Base-by-base conservation (phyloP, 345 rosid species). In the Syzygium oleosum region DNA sequence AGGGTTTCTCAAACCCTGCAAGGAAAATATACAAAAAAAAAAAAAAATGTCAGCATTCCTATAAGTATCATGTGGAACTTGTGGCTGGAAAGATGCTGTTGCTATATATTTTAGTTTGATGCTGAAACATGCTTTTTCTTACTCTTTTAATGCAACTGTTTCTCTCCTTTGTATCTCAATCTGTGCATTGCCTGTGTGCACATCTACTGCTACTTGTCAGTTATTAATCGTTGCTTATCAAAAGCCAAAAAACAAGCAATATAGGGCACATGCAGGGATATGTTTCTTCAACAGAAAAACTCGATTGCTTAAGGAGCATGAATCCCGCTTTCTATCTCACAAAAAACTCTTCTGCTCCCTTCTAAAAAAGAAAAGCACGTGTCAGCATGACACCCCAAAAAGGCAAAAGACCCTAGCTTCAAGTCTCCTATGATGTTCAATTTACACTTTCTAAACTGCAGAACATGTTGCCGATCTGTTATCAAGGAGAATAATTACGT, bases 1-100 rank as follows among this genome's bases (percentile, higher is more conserved):
- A 96, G 12, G 98, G 98, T 90, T 96, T 96, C 89, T 96, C 97
- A 89, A 95, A 93, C 84, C 95, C 95, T 92, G 88, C 46, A 58
- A 53, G 63, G 49, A 52, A 68, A 65, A 68, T 31, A 54, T 9
- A 4, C 46, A 38, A 63, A 59, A 86, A 65, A 43, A n/a, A n/a
- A 29, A 38, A 29, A 16, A 84, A 6, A 9, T 1, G 80, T 73
- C 80, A 73, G 49, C 80, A 73, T 73, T 73, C 80, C 49, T 73
- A 3, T 19, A 9, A 73, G 4, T 4, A 73, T 38, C 9, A 19
- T 19, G 80, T 19, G 49, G 80, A 38, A 38, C 80, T 38, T 73
- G 46, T 19, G 13, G 49, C 49, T 38, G 80, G 80, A 73, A 34
- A 73, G 80, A 19, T 73, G 49, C 80, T 9, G 80, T 38, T 19